A percentile compares a stretch with the other conserved stretches of the same genome.
Conservation (phyloP, 2,329 filamentous ascomycete genomes). For the Furcasterigmium furcatum region DNA sequence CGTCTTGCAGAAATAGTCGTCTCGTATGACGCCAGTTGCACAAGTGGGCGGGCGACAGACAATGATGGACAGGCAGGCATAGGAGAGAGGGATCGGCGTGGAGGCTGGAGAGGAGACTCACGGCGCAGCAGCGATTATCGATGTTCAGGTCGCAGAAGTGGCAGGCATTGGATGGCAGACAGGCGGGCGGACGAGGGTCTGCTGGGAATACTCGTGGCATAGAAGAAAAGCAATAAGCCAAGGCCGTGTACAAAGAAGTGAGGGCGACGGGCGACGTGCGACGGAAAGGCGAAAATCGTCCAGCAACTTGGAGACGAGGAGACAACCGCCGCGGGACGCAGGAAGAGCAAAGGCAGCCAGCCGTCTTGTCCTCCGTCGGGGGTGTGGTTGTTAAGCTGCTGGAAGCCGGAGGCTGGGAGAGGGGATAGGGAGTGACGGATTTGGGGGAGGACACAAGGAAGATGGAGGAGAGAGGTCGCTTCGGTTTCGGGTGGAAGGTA, state of each 20-base stretch:
- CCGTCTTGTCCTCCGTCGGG: constrained; percentile 1
- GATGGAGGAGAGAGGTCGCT: background rate
- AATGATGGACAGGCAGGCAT: background rate
- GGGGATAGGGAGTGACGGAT: background rate
- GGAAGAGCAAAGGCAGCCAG: background rate
- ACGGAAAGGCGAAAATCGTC: background rate
- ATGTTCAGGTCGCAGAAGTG: too few relatives aligned
- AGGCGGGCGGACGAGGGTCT: too few relatives aligned
- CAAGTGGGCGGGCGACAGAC: background rate
- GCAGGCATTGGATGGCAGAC: too few relatives aligned
- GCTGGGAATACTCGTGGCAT: too few relatives aligned
- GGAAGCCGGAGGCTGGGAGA: background rate
- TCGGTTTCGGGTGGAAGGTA: background rate
- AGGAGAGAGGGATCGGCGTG: background rate
- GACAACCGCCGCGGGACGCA: background rate
- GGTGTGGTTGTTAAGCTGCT: background rate
- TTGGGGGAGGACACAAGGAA: background rate
- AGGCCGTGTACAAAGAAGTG: too few relatives aligned
- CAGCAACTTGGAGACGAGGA: background rate
- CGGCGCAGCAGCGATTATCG: too few relatives aligned
- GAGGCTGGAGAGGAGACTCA: background rate
- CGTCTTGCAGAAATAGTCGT: constrained; percentile 2
- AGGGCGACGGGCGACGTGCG: too few relatives aligned
- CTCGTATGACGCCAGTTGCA: background rate
- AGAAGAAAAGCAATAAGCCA: too few relatives aligned